Percentiles rank a stretch among this genome's conserved stretches.
Conservation (phyloP, 495 filamentous ascomycete species). For the Penicillium malachiteum region DNA sequence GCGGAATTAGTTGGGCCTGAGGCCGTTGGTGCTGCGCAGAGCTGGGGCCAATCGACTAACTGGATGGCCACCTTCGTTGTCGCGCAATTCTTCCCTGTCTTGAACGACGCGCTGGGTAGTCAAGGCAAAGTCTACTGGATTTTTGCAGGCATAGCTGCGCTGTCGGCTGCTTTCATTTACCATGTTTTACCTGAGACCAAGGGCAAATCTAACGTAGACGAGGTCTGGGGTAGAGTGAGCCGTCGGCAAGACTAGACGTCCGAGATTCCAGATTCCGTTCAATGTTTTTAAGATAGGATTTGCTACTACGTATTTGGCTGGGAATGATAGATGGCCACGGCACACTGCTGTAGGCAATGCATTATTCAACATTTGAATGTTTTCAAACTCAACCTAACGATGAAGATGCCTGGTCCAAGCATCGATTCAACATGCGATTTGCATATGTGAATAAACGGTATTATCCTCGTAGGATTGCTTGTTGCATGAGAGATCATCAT, state of each 20-base stretch:
- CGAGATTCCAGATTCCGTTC: no score
- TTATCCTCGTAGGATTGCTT: no score
- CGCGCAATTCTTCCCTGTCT: slow-evolving; percentile 86
- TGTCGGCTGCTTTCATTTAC: slow-evolving; percentile 65
- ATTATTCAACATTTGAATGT: no score
- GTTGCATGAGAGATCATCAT: no score
- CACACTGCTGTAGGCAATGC: no score
- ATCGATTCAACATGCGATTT: no score
- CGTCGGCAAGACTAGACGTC: slow-evolving; percentile 35
- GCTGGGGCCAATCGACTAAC: slow-evolving; percentile 78
- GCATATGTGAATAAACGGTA: no score
- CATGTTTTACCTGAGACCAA: slow-evolving; percentile 79
- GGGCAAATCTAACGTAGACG: slow-evolving; percentile 75
- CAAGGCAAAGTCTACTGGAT: slow-evolving; percentile 84
- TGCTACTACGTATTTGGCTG: no score
- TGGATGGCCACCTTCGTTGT: slow-evolving; percentile 91
- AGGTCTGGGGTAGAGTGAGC: slow-evolving; percentile 75
- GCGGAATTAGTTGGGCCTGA: slow-evolving; percentile 85
- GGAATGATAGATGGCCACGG: no score
- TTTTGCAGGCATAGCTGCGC: slow-evolving; percentile 69
- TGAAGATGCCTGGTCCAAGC: no score
- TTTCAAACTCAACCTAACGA: no score
- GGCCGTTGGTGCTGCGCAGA: slow-evolving; percentile 86
- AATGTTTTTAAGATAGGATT: no score
- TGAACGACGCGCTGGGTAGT: slow-evolving; percentile 71